Evolutionary conservation across 345 rosid species (phyloP).

Genomic region (Eucalyptus lansdowneana): DNA sequence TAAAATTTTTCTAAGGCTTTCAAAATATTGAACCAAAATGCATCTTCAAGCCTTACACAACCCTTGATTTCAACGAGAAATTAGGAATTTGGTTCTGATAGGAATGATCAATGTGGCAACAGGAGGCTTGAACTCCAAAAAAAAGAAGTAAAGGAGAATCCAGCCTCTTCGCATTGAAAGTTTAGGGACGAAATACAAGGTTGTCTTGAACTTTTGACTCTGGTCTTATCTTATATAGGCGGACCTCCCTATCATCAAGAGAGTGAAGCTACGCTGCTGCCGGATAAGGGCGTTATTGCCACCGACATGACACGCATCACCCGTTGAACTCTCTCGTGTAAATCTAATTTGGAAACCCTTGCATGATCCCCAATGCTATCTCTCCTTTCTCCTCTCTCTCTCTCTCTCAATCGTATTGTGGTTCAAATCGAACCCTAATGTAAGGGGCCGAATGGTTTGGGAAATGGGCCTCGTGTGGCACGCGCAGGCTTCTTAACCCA

Average conservation of each 20-base stretch:
- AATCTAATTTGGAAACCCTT: background rate
- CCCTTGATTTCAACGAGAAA: background rate
- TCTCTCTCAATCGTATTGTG: background rate
- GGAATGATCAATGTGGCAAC: background rate
- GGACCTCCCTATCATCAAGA: background rate
- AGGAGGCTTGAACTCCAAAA: background rate
- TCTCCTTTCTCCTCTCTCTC: background rate
- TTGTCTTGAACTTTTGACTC: background rate
- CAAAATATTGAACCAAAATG: no score
- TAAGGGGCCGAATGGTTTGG: background rate
- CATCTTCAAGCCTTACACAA: background rate
- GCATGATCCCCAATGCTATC: background rate
- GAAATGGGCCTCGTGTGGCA: background rate
- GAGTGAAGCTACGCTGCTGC: background rate
- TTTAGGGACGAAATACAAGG: background rate
- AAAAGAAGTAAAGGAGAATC: background rate
- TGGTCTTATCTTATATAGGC: background rate
- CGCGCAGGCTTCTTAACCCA: background rate
- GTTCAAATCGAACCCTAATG: background rate
- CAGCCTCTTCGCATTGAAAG: background rate
- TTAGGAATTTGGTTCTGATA: background rate
- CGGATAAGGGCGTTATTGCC: background rate
- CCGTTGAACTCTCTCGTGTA: background rate
- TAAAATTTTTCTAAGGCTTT: rapidly evolving
- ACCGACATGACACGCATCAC: background rate